Evolutionary conservation across 2,329 filamentous ascomycete species (phyloP).

Genomic region (Penicillium sp.): DNA sequence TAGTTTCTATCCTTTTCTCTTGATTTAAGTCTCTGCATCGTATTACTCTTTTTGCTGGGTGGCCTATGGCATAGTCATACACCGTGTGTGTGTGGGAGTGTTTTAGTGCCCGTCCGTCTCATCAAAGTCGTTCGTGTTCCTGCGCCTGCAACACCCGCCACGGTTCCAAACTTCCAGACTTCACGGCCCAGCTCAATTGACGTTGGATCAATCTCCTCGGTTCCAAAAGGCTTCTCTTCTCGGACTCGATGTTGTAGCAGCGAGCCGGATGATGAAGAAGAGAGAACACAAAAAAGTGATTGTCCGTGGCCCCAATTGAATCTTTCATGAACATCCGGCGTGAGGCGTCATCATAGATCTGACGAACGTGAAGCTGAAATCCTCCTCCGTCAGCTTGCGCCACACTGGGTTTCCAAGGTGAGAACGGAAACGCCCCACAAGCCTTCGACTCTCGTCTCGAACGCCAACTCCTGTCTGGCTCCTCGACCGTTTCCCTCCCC

Average conservation of each 20-base stretch:
- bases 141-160: slow-evolving; percentile 9
- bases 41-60: no score
- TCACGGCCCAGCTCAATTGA: slow-evolving; percentile 11
- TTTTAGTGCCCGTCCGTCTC: background rate
- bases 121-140: slow-evolving; percentile 1
- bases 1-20: no score
- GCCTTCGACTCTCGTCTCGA: slow-evolving; percentile 21
- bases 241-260: slow-evolving; percentile 23
- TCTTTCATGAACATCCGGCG: slow-evolving; percentile 5
- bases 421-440: slow-evolving; percentile 31
- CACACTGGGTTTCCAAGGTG: slow-evolving; percentile 37
- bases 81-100: background rate
- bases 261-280: no score
- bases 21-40: no score
- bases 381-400: slow-evolving; percentile 39
- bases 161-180: slow-evolving; percentile 13
- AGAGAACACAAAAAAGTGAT: slow-evolving; percentile 10
- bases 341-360: slow-evolving; percentile 15
- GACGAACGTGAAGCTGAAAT: slow-evolving; percentile 32
- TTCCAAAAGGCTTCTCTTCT: slow-evolving; percentile 19
- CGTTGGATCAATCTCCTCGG: slow-evolving; percentile 12
- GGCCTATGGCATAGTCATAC: no score
- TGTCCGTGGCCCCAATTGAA: slow-evolving; percentile 8
- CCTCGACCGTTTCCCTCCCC: slow-evolving; percentile 5
- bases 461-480: slow-evolving; percentile 7